Evolutionary conservation across 2,329 filamentous ascomycete species (phyloP).

Genomic region (Clarireedia homoeocarpa): DNA sequence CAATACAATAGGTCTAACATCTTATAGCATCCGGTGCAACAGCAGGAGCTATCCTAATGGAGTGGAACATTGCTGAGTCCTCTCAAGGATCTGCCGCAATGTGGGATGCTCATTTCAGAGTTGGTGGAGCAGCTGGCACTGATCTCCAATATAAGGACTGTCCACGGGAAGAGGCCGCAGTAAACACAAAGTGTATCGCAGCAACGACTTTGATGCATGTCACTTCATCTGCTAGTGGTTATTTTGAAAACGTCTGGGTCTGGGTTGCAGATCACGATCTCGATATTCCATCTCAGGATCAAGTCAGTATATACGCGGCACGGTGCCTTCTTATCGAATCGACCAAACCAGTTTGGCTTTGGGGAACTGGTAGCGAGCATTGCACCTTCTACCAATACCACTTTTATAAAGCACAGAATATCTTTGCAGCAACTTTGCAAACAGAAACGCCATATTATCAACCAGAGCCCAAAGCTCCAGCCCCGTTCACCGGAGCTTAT

Average conservation of each 20-base stretch:
- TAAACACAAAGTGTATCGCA: constrained; percentile 21
- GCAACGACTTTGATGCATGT: constrained; percentile 17
- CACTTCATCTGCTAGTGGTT: constrained; percentile 11
- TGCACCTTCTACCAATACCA: constrained; percentile 49
- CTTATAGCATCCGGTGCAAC: constrained; percentile 21
- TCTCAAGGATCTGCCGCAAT: constrained; percentile 26
- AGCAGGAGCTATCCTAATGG: constrained; percentile 33
- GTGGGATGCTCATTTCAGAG: constrained; percentile 32
- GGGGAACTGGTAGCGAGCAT: constrained; percentile 59
- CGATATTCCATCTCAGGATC: constrained; percentile 19
- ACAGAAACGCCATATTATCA: constrained; percentile 67
- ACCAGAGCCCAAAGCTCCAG: constrained; percentile 7
- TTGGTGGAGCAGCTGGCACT: constrained; percentile 33
- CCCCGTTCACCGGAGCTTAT: constrained; percentile 31
- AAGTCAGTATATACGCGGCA: constrained; percentile 8
- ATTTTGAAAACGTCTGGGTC: constrained; percentile 20
- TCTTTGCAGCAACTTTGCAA: background rate
- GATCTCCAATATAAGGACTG: constrained; percentile 28
- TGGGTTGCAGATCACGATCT: constrained; percentile 22
- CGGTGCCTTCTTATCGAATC: constrained; percentile 15
- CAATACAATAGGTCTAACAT: too few species aligned
- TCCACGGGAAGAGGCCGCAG: constrained; percentile 19
- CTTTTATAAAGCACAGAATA: background rate
- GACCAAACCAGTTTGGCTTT: constrained; percentile 32
- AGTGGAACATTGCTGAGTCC: constrained; percentile 30